Base-by-base conservation (phyloP, 1,139 yeast genomes). In the Pichia norvegensis region DNA sequence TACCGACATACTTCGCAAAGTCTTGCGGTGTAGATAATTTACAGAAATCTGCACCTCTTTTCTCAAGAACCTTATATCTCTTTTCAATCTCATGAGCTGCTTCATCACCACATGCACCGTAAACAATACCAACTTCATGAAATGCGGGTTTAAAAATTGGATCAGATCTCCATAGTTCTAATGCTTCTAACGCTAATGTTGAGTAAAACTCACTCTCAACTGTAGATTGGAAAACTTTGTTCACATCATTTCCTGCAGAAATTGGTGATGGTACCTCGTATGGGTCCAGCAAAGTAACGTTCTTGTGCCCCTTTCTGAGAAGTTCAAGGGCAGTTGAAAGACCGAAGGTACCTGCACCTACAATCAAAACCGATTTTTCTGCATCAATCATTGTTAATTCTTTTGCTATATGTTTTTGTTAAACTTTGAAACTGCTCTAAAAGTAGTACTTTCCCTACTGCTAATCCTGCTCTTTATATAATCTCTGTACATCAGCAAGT, bases 221-320 rank as follows among this genome's bases (percentile, higher is more conserved):
- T 16, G 52, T 49, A 2, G 55, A 49, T 25, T 57, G 62, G 19
- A 72, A 62, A 37, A 72, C 67, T 50, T 72, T 71, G 53, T 71
- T 71, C 46, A 62, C 59, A 51, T 71, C 76, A 43, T 65, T 66
- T 8, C 73, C 70, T 16, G 76, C 76, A 11, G 74, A 67, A 55
- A 67, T 59, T 1, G 72, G 71, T 0, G 74, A 69, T 2, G 76
- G 76, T 1, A 68, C 62, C 10, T 64, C 60, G 51, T 63, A 65
- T 10, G 65, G 63, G 52, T 72, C 76, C 21, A 72, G 49, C 4
- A 66, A 63, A 0, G 61, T 58, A 14, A 69, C 65, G 35, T 53
- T 50, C 43, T 54, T 49, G 20, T 31, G 35, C 4, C 66, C 66
- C 31, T 54, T 52, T n/a, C 58, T 43, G 11, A 59, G 53, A 2